Evolutionary conservation across 257 asterid species (phyloP).

Genomic region (Solanum arcanum): DNA sequence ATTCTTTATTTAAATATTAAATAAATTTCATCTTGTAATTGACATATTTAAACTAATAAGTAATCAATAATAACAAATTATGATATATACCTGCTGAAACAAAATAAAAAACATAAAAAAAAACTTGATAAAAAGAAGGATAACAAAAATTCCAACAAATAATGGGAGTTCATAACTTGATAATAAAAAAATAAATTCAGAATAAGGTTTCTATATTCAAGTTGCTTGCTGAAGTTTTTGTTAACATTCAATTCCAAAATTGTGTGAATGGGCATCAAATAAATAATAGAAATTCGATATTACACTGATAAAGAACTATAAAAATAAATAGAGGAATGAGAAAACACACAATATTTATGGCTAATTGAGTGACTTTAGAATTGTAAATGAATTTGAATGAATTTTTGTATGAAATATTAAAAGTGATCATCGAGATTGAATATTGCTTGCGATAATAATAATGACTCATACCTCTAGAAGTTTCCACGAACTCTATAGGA

Average conservation of each 20-base stretch:
- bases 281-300: too few relatives aligned
- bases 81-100: too few relatives aligned
- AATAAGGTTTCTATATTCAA: neutral
- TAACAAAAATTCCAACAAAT: too few relatives aligned
- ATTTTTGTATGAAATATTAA: neutral
- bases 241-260: neutral
- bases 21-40: too few relatives aligned
- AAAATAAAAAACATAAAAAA: neutral
- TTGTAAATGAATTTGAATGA: neutral
- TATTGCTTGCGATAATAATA: too few relatives aligned
- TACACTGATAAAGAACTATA: neutral
- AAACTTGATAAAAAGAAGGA: neutral
- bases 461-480: too few relatives aligned
- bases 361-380: neutral
- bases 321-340: neutral
- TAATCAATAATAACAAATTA: too few relatives aligned
- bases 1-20: too few relatives aligned
- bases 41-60: too few relatives aligned
- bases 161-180: neutral
- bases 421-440: neutral
- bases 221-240: neutral
- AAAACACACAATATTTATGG: neutral
- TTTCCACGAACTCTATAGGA: too few relatives aligned
- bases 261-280: too few relatives aligned
- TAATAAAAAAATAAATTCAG: too few relatives aligned